phyloP scores from a whole-genome alignment of 2,329 filamentous ascomycete species.

The Aaosphaeria pasadenensis region DNA sequence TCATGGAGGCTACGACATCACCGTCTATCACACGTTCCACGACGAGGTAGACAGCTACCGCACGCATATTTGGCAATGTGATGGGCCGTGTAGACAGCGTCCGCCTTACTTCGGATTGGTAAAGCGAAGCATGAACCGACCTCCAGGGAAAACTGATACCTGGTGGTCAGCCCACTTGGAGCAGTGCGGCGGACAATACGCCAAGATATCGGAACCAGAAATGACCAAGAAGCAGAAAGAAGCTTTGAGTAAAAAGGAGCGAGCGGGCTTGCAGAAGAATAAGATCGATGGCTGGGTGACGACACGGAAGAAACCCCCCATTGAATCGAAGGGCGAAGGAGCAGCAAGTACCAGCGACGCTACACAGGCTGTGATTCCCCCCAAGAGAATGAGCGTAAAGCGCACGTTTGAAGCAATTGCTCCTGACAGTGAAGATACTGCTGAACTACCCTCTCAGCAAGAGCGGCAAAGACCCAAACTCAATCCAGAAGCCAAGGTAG shows the following conservation, averaged over 20 bases:
- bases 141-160: conserved; percentile 40
- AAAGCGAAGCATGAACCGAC: conserved; percentile 46
- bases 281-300: conserved; percentile 43
- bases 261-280: conserved; percentile 44
- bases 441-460: too few species aligned
- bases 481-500: not conserved
- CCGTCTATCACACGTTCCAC: conserved; percentile 45
- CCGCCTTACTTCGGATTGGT: conserved; percentile 45
- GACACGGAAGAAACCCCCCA: conserved; percentile 4
- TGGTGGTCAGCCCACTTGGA: conserved; percentile 41
- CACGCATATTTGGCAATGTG: conserved; percentile 45
- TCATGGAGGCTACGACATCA: conserved; percentile 41
- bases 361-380: too few species aligned
- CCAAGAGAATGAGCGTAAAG: conserved; percentile 1
- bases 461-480: too few species aligned
- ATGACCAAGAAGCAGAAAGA: conserved; percentile 41
- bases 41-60: conserved; percentile 46
- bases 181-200: conserved; percentile 42
- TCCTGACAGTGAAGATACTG: conserved; percentile 3
- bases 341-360: too few species aligned
- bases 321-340: conserved; percentile 5
- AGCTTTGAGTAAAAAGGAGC: conserved; percentile 37
- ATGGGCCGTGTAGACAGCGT: conserved; percentile 37
- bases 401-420: conserved; percentile 7
- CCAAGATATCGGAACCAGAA: conserved; percentile 42